Evolutionary conservation across 495 filamentous ascomycete species (phyloP), one percentile per base, ranked within the genome.

Genomic region (Hypoxylon lenormandii): DNA sequence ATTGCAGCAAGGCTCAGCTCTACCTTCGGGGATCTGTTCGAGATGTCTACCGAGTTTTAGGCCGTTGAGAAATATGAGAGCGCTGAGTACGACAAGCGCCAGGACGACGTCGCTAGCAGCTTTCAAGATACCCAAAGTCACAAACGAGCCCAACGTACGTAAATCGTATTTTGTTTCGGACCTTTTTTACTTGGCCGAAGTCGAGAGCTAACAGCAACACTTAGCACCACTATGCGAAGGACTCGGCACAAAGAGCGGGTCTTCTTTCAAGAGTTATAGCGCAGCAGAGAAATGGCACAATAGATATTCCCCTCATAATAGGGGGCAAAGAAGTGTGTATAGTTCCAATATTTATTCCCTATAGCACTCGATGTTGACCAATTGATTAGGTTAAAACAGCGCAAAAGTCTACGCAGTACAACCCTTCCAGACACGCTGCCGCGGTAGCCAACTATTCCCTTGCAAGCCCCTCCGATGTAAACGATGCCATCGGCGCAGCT

Each of bases 101-200:
- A 70, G 66, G 21, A 71, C 74, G 72, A 69, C 80, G 47, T 76
- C 76, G 10, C 64, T 93, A 50, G 92, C 92, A 37, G 83, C 87
- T 46, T 98, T 97, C 85, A 96, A 91, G 80, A 85, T 93, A 21
- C 95, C 95, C 46, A 89, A 87, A 65, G 85, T 97, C 59, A 83
- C 89, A 71, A 98, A 98, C 73, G 95, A 98, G 79, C 92, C 92
- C 16, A 98, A 97, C 75, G 95, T 97, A 81, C 75, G 91, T 83
- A 46, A 46, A 19, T 21, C 46, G 18, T 16, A 16, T 59, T 19
- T 21, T 16, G 19, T 40, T 18, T 18, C 4, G 36, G 1, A 30
- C 15, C 1, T 48, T 12, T 16, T 13, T 23, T 4, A 11, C 47
- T n/a, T 36, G 0, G 16, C 7, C 21, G 5, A 5, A 40, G 12